These are phyloP conservation scores for Citrus cavaleriei DNA, from an alignment of 345 rosid genomes.

Conservation along the genomic window DNA sequence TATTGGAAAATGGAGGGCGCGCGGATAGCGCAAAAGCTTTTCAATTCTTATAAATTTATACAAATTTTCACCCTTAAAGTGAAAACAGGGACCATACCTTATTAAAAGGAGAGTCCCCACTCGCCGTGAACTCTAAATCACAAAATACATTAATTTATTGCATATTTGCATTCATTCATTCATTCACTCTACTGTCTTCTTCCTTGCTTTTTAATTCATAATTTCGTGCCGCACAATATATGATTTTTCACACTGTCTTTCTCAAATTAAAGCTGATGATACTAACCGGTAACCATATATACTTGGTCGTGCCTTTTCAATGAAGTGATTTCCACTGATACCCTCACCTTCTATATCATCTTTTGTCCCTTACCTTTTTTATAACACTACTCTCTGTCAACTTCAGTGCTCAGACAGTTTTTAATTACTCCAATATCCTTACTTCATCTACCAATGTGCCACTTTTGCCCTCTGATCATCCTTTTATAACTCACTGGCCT, in stretches of 20 bases:
- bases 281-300: conserved; percentile 6
- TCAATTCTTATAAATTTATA: too few species aligned
- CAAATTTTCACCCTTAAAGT: background rate
- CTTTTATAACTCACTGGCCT: conserved; percentile 12
- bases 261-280: conserved; percentile 3
- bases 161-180: conserved; percentile 47
- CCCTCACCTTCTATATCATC: conserved; percentile 53
- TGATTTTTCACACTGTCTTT: background rate
- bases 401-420: conserved; percentile 72
- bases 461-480: background rate
- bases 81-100: conserved; percentile 15
- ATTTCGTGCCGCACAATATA: conserved; percentile 13
- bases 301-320: conserved; percentile 46
- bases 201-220: conserved; percentile 13
- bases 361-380: conserved; percentile 71
- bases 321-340: conserved; percentile 51
- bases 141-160: conserved; percentile 11
- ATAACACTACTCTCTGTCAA: conserved; percentile 53
- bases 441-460: conserved; percentile 27
- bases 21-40: too few species aligned
- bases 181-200: conserved; percentile 5
- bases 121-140: conserved; percentile 13
- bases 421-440: conserved; percentile 49
- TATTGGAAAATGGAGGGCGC: background rate
- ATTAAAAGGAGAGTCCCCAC: conserved; percentile 12